Percentiles rank a stretch among this genome's conserved stretches.
These are phyloP conservation scores for Aspergillus alliaceus DNA, from an alignment of 2,329 filamentous ascomycete genomes.

Conservation along the genomic window DNA sequence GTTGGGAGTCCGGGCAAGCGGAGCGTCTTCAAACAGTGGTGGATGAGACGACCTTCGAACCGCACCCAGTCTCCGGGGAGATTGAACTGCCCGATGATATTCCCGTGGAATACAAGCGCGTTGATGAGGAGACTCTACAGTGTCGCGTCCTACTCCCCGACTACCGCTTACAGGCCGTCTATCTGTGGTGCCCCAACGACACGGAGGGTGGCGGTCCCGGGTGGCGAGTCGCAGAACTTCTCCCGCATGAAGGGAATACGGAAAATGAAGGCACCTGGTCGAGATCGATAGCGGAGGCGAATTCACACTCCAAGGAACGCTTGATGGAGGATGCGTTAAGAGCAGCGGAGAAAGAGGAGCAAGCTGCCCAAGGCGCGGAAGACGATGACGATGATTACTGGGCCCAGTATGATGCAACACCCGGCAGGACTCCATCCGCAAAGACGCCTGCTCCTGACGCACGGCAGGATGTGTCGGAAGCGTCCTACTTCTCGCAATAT, in stretches of 20 bases:
- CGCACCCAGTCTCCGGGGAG: constrained; percentile 65
- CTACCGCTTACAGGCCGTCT: constrained; percentile 56
- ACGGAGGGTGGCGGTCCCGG: constrained; percentile 52
- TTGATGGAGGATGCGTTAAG: constrained; percentile 38
- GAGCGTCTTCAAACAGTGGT: constrained; percentile 55
- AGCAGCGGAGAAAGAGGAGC: constrained; percentile 25
- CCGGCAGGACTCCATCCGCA: constrained; percentile 50
- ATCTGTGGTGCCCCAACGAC: constrained; percentile 62
- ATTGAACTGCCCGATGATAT: constrained; percentile 62
- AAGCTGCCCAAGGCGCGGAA: constrained; percentile 26
- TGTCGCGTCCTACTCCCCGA: constrained; percentile 55
- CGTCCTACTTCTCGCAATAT: constrained; percentile 63
- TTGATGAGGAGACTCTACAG: constrained; percentile 64
- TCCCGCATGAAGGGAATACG: constrained; percentile 50
- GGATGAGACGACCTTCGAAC: constrained; percentile 57
- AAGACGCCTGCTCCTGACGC: constrained; percentile 35
- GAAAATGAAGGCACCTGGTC: constrained; percentile 56
- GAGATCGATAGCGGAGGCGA: constrained; percentile 54
- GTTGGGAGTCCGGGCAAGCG: constrained; percentile 57
- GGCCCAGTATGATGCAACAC: constrained; percentile 62
- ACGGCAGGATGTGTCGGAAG: constrained; percentile 47
- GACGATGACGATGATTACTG: constrained; percentile 63
- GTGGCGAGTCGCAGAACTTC: constrained; percentile 62
- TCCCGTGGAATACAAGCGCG: constrained; percentile 55
- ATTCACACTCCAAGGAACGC: constrained; percentile 44